Percentiles rank a stretch among this genome's conserved stretches.
Conservation (phyloP, 225 moss, liverwort and hornwort species). For the Pseudoscleropodium purum region DNA sequence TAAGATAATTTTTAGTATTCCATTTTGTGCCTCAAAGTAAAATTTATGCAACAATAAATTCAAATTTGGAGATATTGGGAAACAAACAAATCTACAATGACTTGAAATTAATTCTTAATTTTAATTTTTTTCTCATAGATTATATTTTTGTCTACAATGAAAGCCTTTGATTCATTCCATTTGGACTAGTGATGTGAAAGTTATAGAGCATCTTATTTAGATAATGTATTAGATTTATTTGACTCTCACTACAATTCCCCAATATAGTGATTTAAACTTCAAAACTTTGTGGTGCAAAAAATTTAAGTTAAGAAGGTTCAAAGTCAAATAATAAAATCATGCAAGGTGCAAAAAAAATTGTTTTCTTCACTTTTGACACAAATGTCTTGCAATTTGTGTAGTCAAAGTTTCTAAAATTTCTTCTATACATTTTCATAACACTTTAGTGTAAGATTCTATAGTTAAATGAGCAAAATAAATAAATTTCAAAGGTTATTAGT, state of each 20-base stretch:
- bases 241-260: background rate
- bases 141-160: background rate
- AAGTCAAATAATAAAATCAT: background rate
- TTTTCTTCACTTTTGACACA: background rate
- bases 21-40: rapidly evolving
- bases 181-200: background rate
- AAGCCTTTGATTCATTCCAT: background rate
- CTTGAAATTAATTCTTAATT: too few relatives aligned
- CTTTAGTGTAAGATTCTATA: rapidly evolving
- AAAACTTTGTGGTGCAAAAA: background rate
- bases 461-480: background rate
- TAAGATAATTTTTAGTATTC: background rate
- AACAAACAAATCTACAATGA: background rate
- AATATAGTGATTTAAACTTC: too few relatives aligned
- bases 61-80: rapidly evolving
- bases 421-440: background rate
- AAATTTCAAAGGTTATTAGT: rapidly evolving
- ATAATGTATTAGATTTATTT: background rate
- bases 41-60: background rate
- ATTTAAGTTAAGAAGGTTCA: background rate
- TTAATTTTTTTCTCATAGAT: too few relatives aligned
- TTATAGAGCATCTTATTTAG: background rate
- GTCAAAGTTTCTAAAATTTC: background rate
- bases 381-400: background rate
- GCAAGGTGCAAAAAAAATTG: background rate